These are phyloP conservation scores for Prosopis cineraria DNA, from an alignment of 306 rosid genomes.

Conservation along the genomic window DNA sequence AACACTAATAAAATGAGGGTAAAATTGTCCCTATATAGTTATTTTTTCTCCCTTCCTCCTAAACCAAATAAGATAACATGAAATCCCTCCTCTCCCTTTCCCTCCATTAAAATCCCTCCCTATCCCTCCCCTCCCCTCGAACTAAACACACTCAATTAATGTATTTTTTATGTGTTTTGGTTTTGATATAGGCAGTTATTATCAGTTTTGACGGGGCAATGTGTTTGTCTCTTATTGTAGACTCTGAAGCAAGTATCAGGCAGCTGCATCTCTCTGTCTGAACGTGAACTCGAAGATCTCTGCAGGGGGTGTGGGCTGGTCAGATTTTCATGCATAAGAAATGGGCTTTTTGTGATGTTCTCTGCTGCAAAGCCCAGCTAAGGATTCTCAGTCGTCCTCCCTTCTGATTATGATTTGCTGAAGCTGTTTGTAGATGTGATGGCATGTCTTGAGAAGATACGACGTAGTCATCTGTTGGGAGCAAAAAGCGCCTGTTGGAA, in stretches of 20 bases:
- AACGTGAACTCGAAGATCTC: conserved; percentile 79
- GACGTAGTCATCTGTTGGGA: not conserved
- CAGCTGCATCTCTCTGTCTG: conserved; percentile 53
- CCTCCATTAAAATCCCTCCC: too few species aligned
- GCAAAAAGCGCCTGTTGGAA: not conserved
- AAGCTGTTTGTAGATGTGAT: not conserved
- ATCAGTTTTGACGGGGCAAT: conserved; percentile 30
- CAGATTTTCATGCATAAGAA: conserved; percentile 60
- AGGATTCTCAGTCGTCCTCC: conserved; percentile 25
- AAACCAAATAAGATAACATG: too few species aligned
- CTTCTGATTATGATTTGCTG: conserved; percentile 14
- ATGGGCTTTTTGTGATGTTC: conserved; percentile 75
- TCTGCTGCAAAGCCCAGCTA: conserved; percentile 73
- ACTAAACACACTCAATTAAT: too few species aligned
- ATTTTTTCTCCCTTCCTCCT: too few species aligned
- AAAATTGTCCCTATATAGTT: too few species aligned
- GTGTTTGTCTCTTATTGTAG: conserved; percentile 45
- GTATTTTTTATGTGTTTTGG: not conserved
- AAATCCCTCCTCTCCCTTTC: too few species aligned
- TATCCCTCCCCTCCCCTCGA: too few species aligned
- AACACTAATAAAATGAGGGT: too few species aligned
- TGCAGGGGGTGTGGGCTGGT: conserved; percentile 75
- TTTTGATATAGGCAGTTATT: not conserved
- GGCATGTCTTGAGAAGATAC: not conserved
- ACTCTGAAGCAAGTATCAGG: conserved; percentile 54